A percentile compares a stretch with the other conserved stretches of the same genome.
Conservation (phyloP, 2,329 filamentous ascomycete genomes). For the Alternaria panax region DNA sequence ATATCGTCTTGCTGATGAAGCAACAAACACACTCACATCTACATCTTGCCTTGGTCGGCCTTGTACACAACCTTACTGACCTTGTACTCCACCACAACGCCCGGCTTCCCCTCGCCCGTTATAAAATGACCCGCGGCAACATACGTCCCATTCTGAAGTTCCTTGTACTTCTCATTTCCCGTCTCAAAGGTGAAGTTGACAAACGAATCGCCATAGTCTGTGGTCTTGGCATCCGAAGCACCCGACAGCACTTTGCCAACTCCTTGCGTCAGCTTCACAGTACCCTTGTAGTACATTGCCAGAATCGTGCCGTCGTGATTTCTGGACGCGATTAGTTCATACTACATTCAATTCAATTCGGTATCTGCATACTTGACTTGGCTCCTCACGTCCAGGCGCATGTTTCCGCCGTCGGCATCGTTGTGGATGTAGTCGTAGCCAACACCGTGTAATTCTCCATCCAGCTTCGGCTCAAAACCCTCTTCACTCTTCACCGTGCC, state of each 20-base stretch:
- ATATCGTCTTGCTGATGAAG: not conserved
- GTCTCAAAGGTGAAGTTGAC: conserved; percentile 43
- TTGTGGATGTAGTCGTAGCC: conserved; percentile 47
- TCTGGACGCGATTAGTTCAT: not conserved
- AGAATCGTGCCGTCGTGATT: conserved; percentile 33
- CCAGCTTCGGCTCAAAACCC: conserved; percentile 37
- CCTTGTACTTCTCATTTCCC: conserved; percentile 37
- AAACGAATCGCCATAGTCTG: conserved; percentile 41
- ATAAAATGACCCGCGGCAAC: conserved; percentile 43
- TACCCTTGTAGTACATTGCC: conserved; percentile 46
- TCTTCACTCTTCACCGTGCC: conserved; percentile 43
- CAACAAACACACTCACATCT: not conserved
- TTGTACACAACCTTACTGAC: conserved; percentile 36
- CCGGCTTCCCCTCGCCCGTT: conserved; percentile 26
- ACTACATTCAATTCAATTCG: not conserved
- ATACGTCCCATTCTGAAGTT: conserved; percentile 39
- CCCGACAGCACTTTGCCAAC: conserved; percentile 35
- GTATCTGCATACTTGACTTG: conserved; percentile 33
- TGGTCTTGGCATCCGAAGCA: conserved; percentile 35
- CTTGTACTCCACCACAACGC: conserved; percentile 42
- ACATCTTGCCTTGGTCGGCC: not conserved
- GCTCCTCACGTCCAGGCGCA: conserved; percentile 39
- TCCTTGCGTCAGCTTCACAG: conserved; percentile 32
- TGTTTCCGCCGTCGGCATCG: conserved; percentile 33
- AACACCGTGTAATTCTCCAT: conserved; percentile 40